Evolutionary conservation across 768 basidiomycete genomes (phyloP).

Genomic region (Leccinellum albellum): DNA sequence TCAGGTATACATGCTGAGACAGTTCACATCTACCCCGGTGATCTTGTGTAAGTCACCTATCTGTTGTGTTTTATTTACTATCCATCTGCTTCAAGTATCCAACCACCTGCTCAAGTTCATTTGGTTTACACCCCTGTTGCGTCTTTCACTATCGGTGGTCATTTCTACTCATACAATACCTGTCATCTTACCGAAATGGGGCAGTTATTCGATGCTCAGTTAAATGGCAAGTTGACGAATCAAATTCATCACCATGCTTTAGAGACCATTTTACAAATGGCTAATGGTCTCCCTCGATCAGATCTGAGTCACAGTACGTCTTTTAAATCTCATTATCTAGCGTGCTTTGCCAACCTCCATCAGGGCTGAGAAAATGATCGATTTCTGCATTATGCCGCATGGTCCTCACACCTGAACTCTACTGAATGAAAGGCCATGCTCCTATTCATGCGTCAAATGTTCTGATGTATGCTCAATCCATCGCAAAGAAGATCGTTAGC

Average conservation of each 20-base stretch:
- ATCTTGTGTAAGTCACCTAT: neutral
- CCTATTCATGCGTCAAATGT: neutral
- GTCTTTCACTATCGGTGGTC: neutral
- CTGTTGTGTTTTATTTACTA: neutral
- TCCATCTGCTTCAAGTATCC: neutral
- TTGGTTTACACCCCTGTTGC: neutral
- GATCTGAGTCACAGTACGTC: neutral
- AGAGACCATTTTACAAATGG: neutral
- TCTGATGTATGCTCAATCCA: neutral
- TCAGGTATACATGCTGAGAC: neutral
- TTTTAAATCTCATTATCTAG: neutral
- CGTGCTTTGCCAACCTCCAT: neutral
- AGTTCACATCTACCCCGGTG: neutral
- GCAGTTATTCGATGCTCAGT: neutral
- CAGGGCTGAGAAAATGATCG: neutral
- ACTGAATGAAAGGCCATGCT: neutral
- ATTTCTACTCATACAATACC: neutral
- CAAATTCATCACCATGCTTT: neutral
- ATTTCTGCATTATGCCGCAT: neutral
- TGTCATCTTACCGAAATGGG: neutral
- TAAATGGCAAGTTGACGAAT: neutral
- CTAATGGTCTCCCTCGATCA: neutral
- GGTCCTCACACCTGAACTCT: neutral
- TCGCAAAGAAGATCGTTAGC: neutral
- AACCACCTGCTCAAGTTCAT: neutral